These are phyloP conservation scores for Colletotrichum godetiae DNA, from an alignment of 2,329 filamentous ascomycete species.

Conservation along the genomic window DNA sequence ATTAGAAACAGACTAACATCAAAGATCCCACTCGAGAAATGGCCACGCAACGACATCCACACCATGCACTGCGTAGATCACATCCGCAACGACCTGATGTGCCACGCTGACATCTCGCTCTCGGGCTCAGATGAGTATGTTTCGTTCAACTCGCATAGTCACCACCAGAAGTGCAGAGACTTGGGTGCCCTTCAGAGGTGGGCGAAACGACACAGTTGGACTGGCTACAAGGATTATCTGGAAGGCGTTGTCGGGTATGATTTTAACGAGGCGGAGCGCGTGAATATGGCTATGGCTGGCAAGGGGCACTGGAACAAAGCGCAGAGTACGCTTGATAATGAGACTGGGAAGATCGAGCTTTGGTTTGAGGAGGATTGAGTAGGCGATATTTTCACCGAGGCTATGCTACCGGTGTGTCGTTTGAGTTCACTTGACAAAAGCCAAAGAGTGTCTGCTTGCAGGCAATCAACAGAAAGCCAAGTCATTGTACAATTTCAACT, in stretches of 20 bases:
- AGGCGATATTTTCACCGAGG: too few relatives aligned
- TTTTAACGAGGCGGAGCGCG: not conserved
- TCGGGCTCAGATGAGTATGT: not conserved
- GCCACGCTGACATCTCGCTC: constrained; percentile 1
- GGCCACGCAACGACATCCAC: constrained; percentile 18
- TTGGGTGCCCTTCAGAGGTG: not conserved
- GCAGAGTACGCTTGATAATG: constrained; percentile 2
- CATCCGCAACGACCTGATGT: constrained; percentile 8
- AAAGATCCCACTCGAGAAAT: not conserved
- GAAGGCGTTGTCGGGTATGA: not conserved
- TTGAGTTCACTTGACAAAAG: too few relatives aligned
- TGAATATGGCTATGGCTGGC: not conserved
- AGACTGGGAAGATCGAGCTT: not conserved
- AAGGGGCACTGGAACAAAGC: constrained; percentile 10
- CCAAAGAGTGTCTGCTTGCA: too few relatives aligned
- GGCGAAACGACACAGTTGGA: not conserved
- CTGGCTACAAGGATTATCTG: not conserved
- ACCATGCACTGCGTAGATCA: constrained; percentile 20
- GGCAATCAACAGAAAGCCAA: too few relatives aligned
- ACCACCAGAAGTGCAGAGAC: constrained; percentile 1
- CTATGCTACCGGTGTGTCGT: too few relatives aligned
- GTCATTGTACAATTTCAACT: too few relatives aligned
- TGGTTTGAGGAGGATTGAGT: constrained; percentile 3
- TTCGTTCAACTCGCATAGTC: not conserved
- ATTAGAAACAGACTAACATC: constrained; percentile 9